Evolutionary conservation across 768 basidiomycete species (phyloP), one percentile per base, ranked within the genome.

Genomic region (Sarcodon sp.): DNA sequence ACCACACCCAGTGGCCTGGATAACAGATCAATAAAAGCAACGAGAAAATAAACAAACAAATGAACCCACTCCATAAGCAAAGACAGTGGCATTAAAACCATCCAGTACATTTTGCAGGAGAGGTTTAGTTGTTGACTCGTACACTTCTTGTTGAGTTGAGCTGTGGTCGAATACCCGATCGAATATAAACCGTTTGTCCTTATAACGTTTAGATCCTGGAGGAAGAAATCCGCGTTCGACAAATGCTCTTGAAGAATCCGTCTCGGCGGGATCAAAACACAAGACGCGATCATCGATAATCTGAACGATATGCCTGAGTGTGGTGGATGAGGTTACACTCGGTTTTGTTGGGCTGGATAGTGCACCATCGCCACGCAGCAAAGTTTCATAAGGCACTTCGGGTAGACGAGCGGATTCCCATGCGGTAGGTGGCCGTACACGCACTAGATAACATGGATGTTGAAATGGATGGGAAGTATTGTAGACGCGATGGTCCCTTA

Each of bases 1-100:
- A 54, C 96, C 96, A 62, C 96, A 98, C n/a, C 96, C 96, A n/a
- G 96, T 98, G 18, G 96, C 96, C 96, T 98, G 59, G 38, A 49
- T 10, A 34, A 27, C 21, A 27, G 21, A 27, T 27, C 21, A 27
- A 27, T 27, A 27, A 27, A 27, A 27, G 21, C 21, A 27, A 27
- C 21, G 21, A 27, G 21, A 27, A 27, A 44, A 54, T 58, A 47
- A 27, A 4, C 21, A 27, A 3, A 27, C 4, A 27, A 27, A 27
- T 27, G 48, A 35, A 70, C 87, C 63, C 64, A 98, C 96, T 35
- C 96, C 96, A 63, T 99, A 99, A 3, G 96, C 96, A 69, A 99
- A 98, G 7, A 97, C 87, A 9, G 96, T 99, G 39, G 92, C 86
- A 57, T 99, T 97, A 67, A 80, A 99, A 8, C 96, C 96, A 57